Evolutionary conservation across 306 rosid species (phyloP).

Genomic region (Astragalus glycyphyllos): DNA sequence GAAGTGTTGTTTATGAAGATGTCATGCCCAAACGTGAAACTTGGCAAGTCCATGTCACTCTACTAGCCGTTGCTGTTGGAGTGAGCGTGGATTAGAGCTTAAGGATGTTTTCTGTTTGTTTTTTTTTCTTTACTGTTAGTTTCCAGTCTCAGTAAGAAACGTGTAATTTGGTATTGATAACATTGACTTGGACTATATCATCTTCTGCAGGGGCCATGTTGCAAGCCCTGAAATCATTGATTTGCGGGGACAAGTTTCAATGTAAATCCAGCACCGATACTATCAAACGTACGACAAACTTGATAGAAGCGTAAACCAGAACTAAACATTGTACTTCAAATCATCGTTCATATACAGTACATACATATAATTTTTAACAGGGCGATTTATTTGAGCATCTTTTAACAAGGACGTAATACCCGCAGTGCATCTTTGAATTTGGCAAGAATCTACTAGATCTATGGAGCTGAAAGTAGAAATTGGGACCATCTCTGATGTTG

Average conservation of each 20-base stretch:
- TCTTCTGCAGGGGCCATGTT: background rate
- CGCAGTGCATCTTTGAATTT: background rate
- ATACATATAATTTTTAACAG: background rate
- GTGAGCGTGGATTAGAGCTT: background rate
- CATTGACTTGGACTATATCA: background rate
- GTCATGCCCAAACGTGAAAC: background rate
- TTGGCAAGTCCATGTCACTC: too few species aligned
- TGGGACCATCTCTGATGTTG: background rate
- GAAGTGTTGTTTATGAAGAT: conserved; percentile 15
- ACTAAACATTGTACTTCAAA: background rate
- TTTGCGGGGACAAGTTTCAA: background rate
- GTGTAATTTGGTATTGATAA: too few species aligned
- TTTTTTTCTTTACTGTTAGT: too few species aligned
- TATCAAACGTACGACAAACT: background rate
- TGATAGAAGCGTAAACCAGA: background rate
- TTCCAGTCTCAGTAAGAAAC: too few species aligned
- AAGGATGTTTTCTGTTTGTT: background rate
- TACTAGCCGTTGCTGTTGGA: too few species aligned
- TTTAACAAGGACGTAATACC: too few species aligned
- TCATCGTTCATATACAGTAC: background rate
- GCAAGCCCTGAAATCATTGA: background rate
- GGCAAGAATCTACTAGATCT: background rate
- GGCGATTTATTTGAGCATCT: too few species aligned
- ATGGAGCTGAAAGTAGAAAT: background rate
- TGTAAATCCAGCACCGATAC: background rate